Percentiles rank a stretch among this genome's conserved stretches.
Evolutionary conservation across 2,329 filamentous ascomycete species (phyloP).

Genomic region (Fusarium humuli): DNA sequence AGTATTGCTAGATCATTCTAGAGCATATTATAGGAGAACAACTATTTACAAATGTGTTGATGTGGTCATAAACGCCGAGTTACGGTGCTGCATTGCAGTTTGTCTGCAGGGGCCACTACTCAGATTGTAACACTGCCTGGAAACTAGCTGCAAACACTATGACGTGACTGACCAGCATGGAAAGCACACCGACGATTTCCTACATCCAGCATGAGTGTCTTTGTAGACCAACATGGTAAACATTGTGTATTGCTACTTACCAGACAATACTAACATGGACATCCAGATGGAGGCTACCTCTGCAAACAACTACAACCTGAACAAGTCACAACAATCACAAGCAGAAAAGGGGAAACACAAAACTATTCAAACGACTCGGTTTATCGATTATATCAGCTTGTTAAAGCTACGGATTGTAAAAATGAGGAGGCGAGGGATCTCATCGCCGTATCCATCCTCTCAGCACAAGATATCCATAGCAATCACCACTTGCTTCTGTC

Average conservation of each 20-base stretch:
- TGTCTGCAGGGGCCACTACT: background rate
- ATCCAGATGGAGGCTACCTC: background rate
- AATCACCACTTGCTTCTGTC: conserved; percentile 32
- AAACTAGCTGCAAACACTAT: background rate
- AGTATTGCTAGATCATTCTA: no score
- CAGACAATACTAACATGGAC: background rate
- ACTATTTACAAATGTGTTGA: background rate
- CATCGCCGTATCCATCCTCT: conserved; percentile 11
- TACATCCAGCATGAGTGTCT: background rate
- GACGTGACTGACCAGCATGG: background rate
- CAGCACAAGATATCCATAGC: conserved; percentile 34
- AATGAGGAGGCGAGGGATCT: conserved; percentile 12
- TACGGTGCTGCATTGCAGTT: background rate
- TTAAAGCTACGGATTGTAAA: conserved; percentile 11
- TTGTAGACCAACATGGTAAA: background rate
- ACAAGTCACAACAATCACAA: background rate
- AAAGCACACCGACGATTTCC: background rate
- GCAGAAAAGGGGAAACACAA: background rate
- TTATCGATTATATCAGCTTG: conserved; percentile 6
- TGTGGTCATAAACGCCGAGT: background rate
- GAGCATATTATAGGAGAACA: background rate
- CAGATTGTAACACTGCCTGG: background rate
- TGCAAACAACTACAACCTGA: background rate
- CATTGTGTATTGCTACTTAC: background rate
- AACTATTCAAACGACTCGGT: background rate